Base-by-base conservation (phyloP, 225 moss, liverwort and hornwort genomes). In the Antitrichia curtipendula region DNA sequence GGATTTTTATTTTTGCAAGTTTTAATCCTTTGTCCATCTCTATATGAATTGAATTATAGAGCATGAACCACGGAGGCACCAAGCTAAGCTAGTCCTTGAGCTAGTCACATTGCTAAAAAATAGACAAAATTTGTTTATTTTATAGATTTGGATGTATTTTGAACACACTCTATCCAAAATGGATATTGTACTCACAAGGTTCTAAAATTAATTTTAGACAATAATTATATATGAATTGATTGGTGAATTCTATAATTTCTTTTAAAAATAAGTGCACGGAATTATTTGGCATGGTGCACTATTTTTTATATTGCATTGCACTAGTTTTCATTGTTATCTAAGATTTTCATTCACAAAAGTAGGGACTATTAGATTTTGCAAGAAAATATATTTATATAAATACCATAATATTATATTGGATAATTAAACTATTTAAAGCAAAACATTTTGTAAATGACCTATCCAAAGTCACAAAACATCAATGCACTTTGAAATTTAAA, bases 101-200 rank as follows among this genome's bases (percentile, higher is more conserved):
- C 47, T 31, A 47, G 12, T 73, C 7, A 19, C 4, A 19, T 29
- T 21, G 2, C 31, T 31, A 73, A 47, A 31, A 0, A 49, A 74
- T 49, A 20, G 12, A 74, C 6, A 49, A 47, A 31, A 7, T 18
- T 27, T 43, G 0, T 9, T 43, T 29, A 49, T 22, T 28, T 29
- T 17, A 0, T 29, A 0, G 31, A 31, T 6, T 47, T 49, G 7
- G 2, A 73, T 49, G 49, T 49, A 49, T 32, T 49, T 74, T 0
- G 0, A 49, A 73, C 4, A 43, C 2, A 17, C 29, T 29, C 4
- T 73, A 47, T 12, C 4, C 18, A 49, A 32, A 31, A 73, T 32
- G 0, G 19, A 0, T 45, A 2, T 74, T 74, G 4, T 49, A 0
- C 0, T 74, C 9, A 29, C 0, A 3, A 31, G 19, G 7, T 73